Evolutionary conservation across 2,329 filamentous ascomycete species (phyloP), one percentile per base, ranked within the genome.

Genomic region (Lecanicillium sp.): DNA sequence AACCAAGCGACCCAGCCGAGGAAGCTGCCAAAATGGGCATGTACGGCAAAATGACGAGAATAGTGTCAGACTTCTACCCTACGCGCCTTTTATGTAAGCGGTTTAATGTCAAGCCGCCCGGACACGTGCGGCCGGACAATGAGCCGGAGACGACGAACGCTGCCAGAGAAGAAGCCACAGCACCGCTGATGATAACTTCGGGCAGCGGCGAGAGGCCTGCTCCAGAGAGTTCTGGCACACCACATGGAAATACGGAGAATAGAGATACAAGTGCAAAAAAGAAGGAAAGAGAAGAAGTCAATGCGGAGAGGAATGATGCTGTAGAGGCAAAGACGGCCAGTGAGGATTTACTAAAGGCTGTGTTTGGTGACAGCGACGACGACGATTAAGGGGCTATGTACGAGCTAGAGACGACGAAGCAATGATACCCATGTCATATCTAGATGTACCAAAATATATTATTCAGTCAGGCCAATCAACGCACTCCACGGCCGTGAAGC

Each of bases 71-170:
- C 4, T 96, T 95, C 59, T 81, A 80, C 49, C 92, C 92, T 1
- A 81, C 83, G 2, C 71, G 88, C 39, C 63, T 98, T 29, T 63
- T 96, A n/a, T 96, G 90, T 63, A 98, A 96, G 58, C 74, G 92
- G 8, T 95, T 98, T 62, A 88, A 88, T 49, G 83, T 96, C n/a
- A 78, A 73, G 43, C 76, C 83, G 8, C 87, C 89, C 0, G 70
- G 73, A 9, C 75, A 87, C 56, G 78, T 83, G 22, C 72, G 75
- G 50, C 62, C 69, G 25, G 72, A 80, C 30, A 25, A 50, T 17
- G 51, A 57, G 9, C 58, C 18, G 12, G 29, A 32, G 3, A 30
- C 20, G 19, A 22, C 20, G 9, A 22, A 16, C 25, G 38, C n/a
- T 11, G 9, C 29, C 15, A 13, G 29, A 6, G 29, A 6, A 5